These are phyloP conservation scores for Macrotyloma uniflorum DNA, from an alignment of 306 rosid genomes.

Conservation along the genomic window DNA sequence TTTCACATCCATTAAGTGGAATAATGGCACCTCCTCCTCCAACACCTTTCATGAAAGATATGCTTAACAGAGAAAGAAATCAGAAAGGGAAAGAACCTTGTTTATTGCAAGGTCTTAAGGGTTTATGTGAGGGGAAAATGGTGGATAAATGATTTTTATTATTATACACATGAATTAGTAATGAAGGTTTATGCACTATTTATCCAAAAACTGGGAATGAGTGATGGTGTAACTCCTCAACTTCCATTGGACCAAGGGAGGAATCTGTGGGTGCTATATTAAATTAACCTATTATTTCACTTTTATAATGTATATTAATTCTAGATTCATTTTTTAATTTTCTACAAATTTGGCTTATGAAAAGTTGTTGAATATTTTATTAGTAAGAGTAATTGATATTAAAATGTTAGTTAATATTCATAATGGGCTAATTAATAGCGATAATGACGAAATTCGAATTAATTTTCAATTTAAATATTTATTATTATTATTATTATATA, in stretches of 20 bases:
- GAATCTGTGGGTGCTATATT: constrained; percentile 61
- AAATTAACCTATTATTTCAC: constrained; percentile 30
- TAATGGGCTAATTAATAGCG: constrained; percentile 28
- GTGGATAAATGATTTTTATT: constrained; percentile 46
- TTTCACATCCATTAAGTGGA: constrained; percentile 21
- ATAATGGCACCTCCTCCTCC: constrained; percentile 5
- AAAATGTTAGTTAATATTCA: constrained; percentile 9
- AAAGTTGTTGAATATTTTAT: neutral
- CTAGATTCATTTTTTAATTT: neutral
- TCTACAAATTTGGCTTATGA: neutral
- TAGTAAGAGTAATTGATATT: neutral
- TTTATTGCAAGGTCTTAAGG: constrained; percentile 23
- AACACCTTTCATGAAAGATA: constrained; percentile 48
- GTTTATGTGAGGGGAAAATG: constrained; percentile 10
- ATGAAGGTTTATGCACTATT: constrained; percentile 41
- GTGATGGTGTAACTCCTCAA: constrained; percentile 60
- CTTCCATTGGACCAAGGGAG: constrained; percentile 63
- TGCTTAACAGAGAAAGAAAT: constrained; percentile 12
- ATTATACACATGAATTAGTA: constrained; percentile 46
- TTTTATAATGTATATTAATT: constrained; percentile 18
- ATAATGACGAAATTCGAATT: constrained; percentile 32
- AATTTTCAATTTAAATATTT: constrained; percentile 20
- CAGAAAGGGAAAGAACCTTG: constrained; percentile 37
- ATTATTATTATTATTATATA: constrained; percentile 27
- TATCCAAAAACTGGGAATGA: constrained; percentile 47